Evolutionary conservation across 2,329 filamentous ascomycete genomes (phyloP).

Genomic region (Capronia coronata): DNA sequence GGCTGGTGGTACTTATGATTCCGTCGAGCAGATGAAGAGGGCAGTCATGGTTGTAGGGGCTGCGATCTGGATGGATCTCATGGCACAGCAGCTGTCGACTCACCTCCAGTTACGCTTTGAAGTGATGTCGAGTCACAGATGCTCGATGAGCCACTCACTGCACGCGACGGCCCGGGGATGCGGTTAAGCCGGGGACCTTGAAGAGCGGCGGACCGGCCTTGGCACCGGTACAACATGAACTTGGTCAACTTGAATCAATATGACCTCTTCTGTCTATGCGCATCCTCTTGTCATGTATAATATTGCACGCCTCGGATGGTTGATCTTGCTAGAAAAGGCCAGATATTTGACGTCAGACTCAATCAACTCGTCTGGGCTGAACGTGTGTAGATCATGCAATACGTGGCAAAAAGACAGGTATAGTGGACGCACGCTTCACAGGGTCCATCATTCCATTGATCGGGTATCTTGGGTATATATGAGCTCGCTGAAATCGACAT

Average conservation of each 20-base stretch:
- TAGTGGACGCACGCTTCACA: no score
- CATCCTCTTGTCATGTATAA: no score
- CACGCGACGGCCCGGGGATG: neutral
- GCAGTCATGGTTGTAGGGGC: constrained; percentile 1
- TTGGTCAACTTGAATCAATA: neutral
- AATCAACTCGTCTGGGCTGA: no score
- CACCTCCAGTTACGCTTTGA: neutral
- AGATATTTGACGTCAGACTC: no score
- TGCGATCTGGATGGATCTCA: neutral
- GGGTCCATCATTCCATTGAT: constrained; percentile 1
- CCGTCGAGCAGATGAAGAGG: neutral
- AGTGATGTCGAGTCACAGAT: neutral
- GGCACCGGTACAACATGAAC: neutral
- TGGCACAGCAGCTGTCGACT: constrained; percentile 1
- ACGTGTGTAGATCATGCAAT: no score
- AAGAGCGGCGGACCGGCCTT: neutral
- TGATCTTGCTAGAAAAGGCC: no score
- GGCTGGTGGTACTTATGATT: constrained; percentile 1
- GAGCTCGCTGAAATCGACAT: neutral
- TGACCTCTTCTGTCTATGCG: no score
- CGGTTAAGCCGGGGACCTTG: neutral
- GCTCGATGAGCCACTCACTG: neutral
- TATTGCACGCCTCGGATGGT: no score
- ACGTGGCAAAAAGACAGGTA: no score
- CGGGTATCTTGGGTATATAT: constrained; percentile 12